Conservation (phyloP, 805 yeast species). For the Saccharomyces jurei region DNA sequence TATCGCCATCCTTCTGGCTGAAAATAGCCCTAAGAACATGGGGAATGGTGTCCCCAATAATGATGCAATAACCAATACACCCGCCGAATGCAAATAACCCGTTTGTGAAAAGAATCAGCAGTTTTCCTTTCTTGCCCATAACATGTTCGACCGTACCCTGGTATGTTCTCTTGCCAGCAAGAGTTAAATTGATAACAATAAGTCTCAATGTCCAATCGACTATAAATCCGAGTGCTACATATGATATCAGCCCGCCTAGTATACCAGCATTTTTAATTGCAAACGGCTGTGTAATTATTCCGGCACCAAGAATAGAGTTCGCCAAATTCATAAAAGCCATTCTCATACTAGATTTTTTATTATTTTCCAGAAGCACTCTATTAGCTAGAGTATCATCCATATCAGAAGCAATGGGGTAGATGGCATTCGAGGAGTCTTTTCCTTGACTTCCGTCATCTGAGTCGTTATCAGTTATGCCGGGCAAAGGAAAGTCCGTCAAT, state of each 20-base stretch:
- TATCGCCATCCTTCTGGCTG: conserved; percentile 30
- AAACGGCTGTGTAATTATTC: conserved; percentile 88
- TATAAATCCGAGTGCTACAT: conserved; percentile 52
- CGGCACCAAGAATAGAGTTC: conserved; percentile 90
- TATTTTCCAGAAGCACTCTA: conserved; percentile 12
- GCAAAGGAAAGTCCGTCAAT: background rate
- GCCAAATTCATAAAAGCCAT: conserved; percentile 98
- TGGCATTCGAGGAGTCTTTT: background rate
- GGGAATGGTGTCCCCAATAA: conserved; percentile 91
- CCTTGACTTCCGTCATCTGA: background rate
- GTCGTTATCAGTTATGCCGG: background rate
- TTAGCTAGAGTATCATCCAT: background rate
- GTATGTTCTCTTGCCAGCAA: conserved; percentile 68
- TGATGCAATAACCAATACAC: conserved; percentile 85
- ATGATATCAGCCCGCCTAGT: conserved; percentile 57
- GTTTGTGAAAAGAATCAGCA: conserved; percentile 63
- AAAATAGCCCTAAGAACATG: conserved; percentile 70
- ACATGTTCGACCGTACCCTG: conserved; percentile 79
- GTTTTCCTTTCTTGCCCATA: conserved; percentile 65
- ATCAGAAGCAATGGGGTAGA: background rate
- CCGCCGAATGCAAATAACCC: conserved; percentile 93
- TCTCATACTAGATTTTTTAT: conserved; percentile 48
- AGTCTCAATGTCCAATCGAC: conserved; percentile 85
- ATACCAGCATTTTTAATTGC: conserved; percentile 79
- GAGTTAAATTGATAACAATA: conserved; percentile 72